Evolutionary conservation across 345 rosid genomes (phyloP).

Genomic region (Melastoma malabathricum): DNA sequence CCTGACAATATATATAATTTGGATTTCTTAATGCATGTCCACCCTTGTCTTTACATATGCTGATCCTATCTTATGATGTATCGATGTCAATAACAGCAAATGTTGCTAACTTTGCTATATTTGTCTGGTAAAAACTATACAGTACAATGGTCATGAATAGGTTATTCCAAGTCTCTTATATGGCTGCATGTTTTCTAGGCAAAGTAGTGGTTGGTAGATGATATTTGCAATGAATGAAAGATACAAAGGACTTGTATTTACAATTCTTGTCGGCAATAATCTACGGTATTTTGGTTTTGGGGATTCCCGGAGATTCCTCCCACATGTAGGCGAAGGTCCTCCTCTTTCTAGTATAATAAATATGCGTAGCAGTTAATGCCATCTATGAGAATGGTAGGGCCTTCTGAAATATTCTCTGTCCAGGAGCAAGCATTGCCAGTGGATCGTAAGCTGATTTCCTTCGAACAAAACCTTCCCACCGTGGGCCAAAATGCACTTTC

Average conservation of each 20-base stretch:
- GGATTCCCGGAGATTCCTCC: constrained; percentile 8
- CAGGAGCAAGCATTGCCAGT: constrained; percentile 80
- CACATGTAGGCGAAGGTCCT: constrained; percentile 7
- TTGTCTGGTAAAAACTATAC: no score
- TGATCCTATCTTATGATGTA: no score
- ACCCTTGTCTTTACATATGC: no score
- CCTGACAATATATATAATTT: no score
- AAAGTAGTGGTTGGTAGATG: constrained; percentile 5
- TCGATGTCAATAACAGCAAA: no score
- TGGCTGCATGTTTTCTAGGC: no score
- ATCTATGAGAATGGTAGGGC: constrained; percentile 33
- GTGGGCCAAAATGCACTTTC: constrained; percentile 67
- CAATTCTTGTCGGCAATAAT: constrained; percentile 9
- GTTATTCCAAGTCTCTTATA: no score
- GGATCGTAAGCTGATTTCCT: constrained; percentile 80
- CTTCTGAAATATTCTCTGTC: constrained; percentile 76
- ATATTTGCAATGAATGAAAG: constrained; percentile 16
- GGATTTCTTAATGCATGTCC: no score
- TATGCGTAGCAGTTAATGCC: not conserved
- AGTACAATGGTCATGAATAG: no score
- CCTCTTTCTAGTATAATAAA: not conserved
- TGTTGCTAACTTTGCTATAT: no score
- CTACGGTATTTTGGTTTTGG: constrained; percentile 14
- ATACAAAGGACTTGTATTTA: constrained; percentile 4
- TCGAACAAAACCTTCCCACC: constrained; percentile 53